Conservation (phyloP, 257 asterid species). For the Anisodus tanguticus region DNA sequence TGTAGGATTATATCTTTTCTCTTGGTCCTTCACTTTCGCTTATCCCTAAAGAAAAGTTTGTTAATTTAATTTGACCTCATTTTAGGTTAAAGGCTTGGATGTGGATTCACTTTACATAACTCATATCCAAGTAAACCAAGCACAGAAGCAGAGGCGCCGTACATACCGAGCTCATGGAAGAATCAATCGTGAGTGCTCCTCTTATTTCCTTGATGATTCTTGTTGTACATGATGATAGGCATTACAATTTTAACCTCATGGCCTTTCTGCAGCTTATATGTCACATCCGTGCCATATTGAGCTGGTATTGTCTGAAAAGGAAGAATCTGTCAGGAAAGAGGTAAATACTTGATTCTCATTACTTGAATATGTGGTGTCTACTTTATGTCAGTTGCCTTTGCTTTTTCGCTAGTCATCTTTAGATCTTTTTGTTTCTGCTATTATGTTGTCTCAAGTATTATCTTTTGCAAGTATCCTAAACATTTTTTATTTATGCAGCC, state of each 20-base stretch:
- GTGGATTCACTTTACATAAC: slow-evolving; percentile 88
- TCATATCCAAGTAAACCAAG: slow-evolving; percentile 92
- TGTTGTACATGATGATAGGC: not conserved
- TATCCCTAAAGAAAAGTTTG: not conserved
- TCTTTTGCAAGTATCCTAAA: not conserved
- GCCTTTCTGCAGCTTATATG: slow-evolving; percentile 68
- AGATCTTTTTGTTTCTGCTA: not conserved
- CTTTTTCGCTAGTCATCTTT: not conserved
- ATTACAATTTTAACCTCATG: not conserved
- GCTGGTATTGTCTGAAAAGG: slow-evolving; percentile 69
- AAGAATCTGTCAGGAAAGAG: slow-evolving; percentile 84
- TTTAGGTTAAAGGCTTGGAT: slow-evolving; percentile 87
- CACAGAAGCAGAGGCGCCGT: slow-evolving; percentile 86
- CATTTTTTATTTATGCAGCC: slow-evolving; percentile 25
- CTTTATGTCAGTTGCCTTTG: not conserved
- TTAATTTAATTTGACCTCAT: not conserved
- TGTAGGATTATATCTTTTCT: not conserved
- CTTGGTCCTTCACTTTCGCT: not conserved
- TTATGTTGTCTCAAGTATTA: not conserved
- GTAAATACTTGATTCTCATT: slow-evolving; percentile 33
- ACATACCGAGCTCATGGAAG: slow-evolving; percentile 48
- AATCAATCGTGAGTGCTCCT: slow-evolving; percentile 56
- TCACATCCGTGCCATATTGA: slow-evolving; percentile 92
- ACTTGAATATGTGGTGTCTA: not conserved
- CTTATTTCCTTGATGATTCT: not conserved